These are phyloP conservation scores for Umbelopsis sp. DNA, from an alignment of 192 early-diverging fungal species.

Conservation along the genomic window DNA sequence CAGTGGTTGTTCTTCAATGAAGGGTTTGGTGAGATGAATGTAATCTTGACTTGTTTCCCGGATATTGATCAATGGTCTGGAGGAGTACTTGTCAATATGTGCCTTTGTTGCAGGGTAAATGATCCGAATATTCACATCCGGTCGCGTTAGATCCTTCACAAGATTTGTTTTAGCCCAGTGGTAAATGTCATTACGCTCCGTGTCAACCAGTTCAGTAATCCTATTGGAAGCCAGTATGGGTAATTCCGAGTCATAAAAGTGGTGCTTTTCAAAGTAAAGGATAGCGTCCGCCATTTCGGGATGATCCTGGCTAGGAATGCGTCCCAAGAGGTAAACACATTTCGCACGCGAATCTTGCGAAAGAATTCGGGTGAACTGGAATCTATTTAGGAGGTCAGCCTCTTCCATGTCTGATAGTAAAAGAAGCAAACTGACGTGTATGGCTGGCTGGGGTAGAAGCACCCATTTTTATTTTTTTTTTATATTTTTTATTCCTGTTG, in stretches of 20 bases:
- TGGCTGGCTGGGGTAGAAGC: not conserved
- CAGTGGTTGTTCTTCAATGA: conserved; percentile 60
- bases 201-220: conserved; percentile 36
- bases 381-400: not conserved
- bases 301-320: not conserved
- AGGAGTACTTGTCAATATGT: conserved; percentile 74
- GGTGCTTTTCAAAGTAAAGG: conserved; percentile 52
- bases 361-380: conserved; percentile 8
- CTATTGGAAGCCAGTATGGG: conserved; percentile 32
- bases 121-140: conserved; percentile 59
- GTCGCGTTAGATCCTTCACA: conserved; percentile 24
- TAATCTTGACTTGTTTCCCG: conserved; percentile 69
- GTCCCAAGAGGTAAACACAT: conserved; percentile 23
- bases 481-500: no score
- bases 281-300: conserved; percentile 33
- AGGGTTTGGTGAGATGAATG: conserved; percentile 50
- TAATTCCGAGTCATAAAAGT: conserved; percentile 39
- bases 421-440: not conserved
- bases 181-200: conserved; percentile 69
- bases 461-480: not conserved
- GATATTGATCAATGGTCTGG: conserved; percentile 59
- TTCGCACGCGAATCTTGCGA: conserved; percentile 24
- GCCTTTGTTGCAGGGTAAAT: conserved; percentile 67
- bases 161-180: conserved; percentile 60
- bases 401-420: not conserved